phyloP scores from a whole-genome alignment of 768 basidiomycete species.

The Suillus decipiens region DNA sequence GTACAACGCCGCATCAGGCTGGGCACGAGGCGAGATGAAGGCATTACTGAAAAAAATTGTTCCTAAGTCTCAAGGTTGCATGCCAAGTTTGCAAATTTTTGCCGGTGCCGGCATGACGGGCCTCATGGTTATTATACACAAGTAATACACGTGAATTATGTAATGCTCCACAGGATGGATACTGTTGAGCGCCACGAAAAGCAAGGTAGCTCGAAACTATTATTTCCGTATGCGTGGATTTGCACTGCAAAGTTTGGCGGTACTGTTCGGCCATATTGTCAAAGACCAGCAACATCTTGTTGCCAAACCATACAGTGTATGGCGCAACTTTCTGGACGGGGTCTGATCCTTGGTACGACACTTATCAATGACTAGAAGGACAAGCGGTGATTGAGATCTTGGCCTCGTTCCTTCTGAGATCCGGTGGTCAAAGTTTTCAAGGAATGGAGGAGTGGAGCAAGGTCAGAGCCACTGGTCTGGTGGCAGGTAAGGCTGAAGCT shows the following conservation, averaged over 20 bases:
- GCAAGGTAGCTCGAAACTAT: too few relatives aligned
- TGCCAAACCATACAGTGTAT: neutral
- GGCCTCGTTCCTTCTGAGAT: neutral
- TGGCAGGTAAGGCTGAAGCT: too few relatives aligned
- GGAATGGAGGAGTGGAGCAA: too few relatives aligned
- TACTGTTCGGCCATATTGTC: neutral
- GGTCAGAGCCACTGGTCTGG: too few relatives aligned
- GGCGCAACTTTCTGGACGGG: neutral
- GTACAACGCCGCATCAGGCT: too few relatives aligned
- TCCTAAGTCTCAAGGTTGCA: neutral
- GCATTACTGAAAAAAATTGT: neutral
- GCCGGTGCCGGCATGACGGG: neutral
- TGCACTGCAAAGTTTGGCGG: too few relatives aligned
- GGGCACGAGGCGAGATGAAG: constrained; percentile 1
- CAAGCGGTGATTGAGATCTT: neutral
- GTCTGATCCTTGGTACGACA: neutral
- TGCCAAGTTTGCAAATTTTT: neutral
- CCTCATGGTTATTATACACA: too few relatives aligned
- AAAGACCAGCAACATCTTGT: neutral
- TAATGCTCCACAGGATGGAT: too few relatives aligned
- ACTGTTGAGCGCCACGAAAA: too few relatives aligned
- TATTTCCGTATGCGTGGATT: too few relatives aligned
- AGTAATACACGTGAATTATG: too few relatives aligned
- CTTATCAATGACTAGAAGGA: neutral
- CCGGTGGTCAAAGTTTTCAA: neutral